Percentiles rank a stretch among this genome's conserved stretches.
These are phyloP conservation scores for Lepidium didymum DNA, from an alignment of 345 rosid species.

Conservation along the genomic window DNA sequence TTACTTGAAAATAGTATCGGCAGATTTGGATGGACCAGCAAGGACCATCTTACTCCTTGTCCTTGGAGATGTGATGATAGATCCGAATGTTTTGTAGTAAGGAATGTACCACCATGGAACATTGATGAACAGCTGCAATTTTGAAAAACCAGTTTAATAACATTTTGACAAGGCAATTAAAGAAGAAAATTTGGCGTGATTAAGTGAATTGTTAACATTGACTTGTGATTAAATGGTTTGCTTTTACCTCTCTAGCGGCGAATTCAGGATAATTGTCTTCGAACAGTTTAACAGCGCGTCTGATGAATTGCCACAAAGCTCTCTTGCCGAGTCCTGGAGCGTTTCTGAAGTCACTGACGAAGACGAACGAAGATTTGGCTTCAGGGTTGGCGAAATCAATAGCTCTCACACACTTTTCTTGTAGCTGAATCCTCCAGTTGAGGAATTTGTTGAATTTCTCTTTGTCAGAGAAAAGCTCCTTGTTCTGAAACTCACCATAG, in stretches of 20 bases:
- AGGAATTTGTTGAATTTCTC: slow-evolving; percentile 66
- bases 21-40: slow-evolving; percentile 70
- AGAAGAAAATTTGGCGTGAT: neutral
- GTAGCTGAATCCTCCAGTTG: slow-evolving; percentile 75
- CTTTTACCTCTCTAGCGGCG: slow-evolving; percentile 62
- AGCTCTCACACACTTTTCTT: slow-evolving; percentile 71
- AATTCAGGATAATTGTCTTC: slow-evolving; percentile 68
- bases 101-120: slow-evolving; percentile 99
- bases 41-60: slow-evolving; percentile 91
- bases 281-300: slow-evolving; percentile 56
- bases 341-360: slow-evolving; percentile 73
- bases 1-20: slow-evolving; percentile 82
- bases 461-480: slow-evolving; percentile 61
- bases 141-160: neutral
- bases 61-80: slow-evolving; percentile 76
- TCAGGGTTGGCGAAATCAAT: slow-evolving; percentile 59
- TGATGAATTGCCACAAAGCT: slow-evolving; percentile 62
- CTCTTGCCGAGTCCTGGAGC: slow-evolving; percentile 61
- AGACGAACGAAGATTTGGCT: slow-evolving; percentile 54
- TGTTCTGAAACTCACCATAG: slow-evolving; percentile 70
- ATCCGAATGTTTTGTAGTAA: slow-evolving; percentile 64
- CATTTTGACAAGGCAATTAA: neutral
- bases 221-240: no score
- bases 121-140: slow-evolving; percentile 70
- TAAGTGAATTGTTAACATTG: neutral